Conservation (phyloP, 2,329 filamentous ascomycete species). For the Penicillium digitatum region DNA sequence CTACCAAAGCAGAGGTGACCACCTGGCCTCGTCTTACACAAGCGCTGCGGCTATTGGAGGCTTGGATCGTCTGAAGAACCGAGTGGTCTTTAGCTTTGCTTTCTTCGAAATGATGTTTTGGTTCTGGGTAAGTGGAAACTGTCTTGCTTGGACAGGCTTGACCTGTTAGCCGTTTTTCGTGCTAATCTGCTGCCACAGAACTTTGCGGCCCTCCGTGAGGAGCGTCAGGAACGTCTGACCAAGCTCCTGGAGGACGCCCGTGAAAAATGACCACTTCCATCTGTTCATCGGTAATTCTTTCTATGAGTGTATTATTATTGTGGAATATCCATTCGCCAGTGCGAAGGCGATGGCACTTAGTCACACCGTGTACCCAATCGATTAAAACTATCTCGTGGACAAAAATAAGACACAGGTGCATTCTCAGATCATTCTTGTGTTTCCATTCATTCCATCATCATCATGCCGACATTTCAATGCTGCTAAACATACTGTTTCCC, state of each 20-base stretch:
- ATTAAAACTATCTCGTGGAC: neutral
- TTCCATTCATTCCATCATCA: neutral
- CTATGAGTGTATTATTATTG: conserved; percentile 5
- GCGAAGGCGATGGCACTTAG: neutral
- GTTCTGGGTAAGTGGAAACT: conserved; percentile 65
- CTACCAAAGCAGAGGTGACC: conserved; percentile 29
- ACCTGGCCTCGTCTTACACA: conserved; percentile 20
- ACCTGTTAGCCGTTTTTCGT: neutral
- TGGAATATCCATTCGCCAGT: neutral
- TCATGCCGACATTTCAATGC: neutral
- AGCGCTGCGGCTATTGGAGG: conserved; percentile 29
- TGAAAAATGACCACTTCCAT: conserved; percentile 3
- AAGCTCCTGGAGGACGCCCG: conserved; percentile 22
- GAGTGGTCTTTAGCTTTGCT: conserved; percentile 76
- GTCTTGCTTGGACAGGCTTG: neutral
- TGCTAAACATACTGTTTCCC: neutral
- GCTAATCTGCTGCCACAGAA: conserved; percentile 25
- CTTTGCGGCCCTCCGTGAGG: conserved; percentile 36
- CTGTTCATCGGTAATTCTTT: neutral
- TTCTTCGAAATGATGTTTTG: conserved; percentile 80
- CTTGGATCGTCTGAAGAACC: conserved; percentile 72
- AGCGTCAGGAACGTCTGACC: conserved; percentile 32
- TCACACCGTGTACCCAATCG: neutral
- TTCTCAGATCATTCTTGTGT: neutral
- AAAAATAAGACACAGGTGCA: neutral